Evolutionary conservation across 768 basidiomycete genomes (phyloP), one percentile per base, ranked within the genome.

Genomic region (Suillus sp.): DNA sequence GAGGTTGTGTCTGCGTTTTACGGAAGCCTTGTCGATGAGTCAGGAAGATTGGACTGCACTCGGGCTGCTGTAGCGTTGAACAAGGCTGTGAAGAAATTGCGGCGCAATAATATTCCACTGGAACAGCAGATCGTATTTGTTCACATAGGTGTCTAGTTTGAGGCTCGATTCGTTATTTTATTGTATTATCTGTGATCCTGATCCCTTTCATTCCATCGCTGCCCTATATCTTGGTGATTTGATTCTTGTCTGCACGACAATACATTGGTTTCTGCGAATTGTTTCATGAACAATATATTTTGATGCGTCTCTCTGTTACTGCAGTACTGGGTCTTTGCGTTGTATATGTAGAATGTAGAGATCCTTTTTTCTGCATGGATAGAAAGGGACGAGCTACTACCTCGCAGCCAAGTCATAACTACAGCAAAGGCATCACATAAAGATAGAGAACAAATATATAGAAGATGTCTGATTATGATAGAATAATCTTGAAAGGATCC

Each of bases 401-500:
- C 43, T 45, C 43, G 4, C n/a, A 11, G 43, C 43, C n/a, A 22
- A 22, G 22, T 13, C n/a, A 47, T 13, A 22, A 13, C 6, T 22
- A 22, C 45, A 47, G 2, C 45, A 32, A 20, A 4, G 2, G 10
- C 5, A 18, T 54, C 9, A 2, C 11, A 38, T 16, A 45, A 22
- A 35, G 42, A 32, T 22, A 57, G 45, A 22, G 11, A 47, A 22
- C 4, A 22, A 47, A 22, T 22, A 47, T 6, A 4, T 45, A 16
- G 20, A 2, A 25, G 2, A 16, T 9, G 3, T 22, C 3, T 4
- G 3, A 57, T 72, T 62, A 76, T 18, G 64, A 71, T 53, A 66
- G 64, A 16, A 80, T 53, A 37, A 84, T 74, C 68, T 84, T 79
- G 72, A 92, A 91, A 11, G 91, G 88, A 79, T 92, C 91, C 2